Base-by-base conservation (phyloP, 2,329 filamentous ascomycete species). In the Aureobasidium sp. region DNA sequence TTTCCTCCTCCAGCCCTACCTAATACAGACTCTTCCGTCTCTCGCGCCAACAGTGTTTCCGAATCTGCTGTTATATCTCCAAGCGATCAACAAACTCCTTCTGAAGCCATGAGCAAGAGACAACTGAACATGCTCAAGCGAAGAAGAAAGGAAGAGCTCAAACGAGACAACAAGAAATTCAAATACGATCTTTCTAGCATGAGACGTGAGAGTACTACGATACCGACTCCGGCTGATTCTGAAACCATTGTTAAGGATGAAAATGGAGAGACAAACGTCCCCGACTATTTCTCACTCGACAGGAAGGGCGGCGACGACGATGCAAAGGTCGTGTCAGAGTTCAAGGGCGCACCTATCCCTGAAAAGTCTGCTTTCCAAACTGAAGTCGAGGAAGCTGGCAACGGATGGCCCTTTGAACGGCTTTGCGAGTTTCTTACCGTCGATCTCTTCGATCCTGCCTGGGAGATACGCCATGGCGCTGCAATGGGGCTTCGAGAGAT, bases 401-500 rank as follows among this genome's bases (percentile, higher is more conserved):
- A 80, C 3, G 88, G 94, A 65, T 98, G 93, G 93, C 93, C 93
- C 0, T 96, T 88, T 63, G 90, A 96, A 63, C 83, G 89, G 50
- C 80, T 98, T 30, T 96, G 90, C 67, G 93, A 97, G 57, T 93
- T 96, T 62, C 79, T 98, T 55, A 91, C 88, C 63, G 79, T 97
- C 29, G 93, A 98, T 65, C 77, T 98, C 1, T 97, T 98, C 62
- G 91, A 98, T 65, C 76, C 86, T 2, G 84, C 86, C 42, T 98
- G 93, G 94, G 93, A 98, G 69, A 90, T 90, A 6, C 85, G 93
- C 14, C 93, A 98, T 67, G 93, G 93, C 63, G 93, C 94, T 53
- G 90, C 93, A 12, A 93, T 98, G 85, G 93, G 89, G 10, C 74
- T 98, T 32, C 82, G 93, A 63, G 93, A 98, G 69, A 83, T 98